Base-by-base conservation (phyloP, 2,329 filamentous ascomycete species). In the Plenodomus biglobosus region DNA sequence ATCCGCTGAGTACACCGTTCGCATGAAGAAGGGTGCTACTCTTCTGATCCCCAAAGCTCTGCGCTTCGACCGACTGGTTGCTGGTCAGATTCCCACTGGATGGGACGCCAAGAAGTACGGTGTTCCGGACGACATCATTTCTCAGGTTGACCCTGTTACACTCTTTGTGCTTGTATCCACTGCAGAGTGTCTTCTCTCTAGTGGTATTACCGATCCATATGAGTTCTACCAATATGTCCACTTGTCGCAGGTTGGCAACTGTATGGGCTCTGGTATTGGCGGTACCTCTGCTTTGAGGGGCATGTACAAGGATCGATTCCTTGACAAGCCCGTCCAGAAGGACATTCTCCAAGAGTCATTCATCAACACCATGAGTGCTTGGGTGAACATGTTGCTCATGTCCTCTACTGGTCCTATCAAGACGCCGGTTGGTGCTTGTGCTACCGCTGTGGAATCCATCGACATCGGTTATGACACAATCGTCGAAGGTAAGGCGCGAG, bases 161-260 rank as follows among this genome's bases (percentile, higher is more conserved):
- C 82, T 99, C 40, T 99, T 90, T 70, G 90, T 97, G 22, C 87
- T 99, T 38, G 92, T 97, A 39, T 95, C 90, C 44, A 95, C 92
- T 40, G 90, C 88, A 1, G 95, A 99, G 75, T 86, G 92, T 50
- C 85, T 99, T 7, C 81, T 99, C 42, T 87, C 90, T 22, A 87
- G 90, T 55, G 94, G 94, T 85, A 92, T 99, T 72, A 97, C 94
- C 20, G 95, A 99, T 70, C 95, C 94, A 17, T 99, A 97, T 70
- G 94, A 99, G 77, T 97, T 99, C 78, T 99, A 99, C 84, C 92
- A 97, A 80, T 99, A 99, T 67, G 92, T 99, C 55, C 94, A 99
- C 74, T 85, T 99, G 52, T 97, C 94, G 7, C 90, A 99, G 71
- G 89, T 99, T 42, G 94, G 94, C 73, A 99, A 99, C 82, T 97